phyloP scores from a whole-genome alignment of 306 rosid species.

The Fragaria iinumae region DNA sequence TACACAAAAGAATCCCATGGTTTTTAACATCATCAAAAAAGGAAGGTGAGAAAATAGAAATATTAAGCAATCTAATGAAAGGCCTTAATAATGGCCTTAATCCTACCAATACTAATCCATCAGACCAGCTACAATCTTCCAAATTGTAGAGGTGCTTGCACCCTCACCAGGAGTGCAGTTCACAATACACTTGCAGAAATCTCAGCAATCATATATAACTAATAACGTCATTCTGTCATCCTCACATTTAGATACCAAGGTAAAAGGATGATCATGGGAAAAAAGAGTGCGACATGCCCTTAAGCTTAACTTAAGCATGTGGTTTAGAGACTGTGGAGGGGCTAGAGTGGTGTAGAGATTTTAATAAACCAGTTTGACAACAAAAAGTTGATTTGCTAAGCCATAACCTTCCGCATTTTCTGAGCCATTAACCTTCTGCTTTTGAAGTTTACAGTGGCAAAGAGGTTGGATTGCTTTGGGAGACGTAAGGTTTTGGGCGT shows the following conservation, averaged over 20 bases:
- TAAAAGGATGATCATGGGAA: neutral
- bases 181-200: neutral
- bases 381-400: neutral
- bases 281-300: neutral
- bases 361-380: neutral
- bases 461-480: neutral
- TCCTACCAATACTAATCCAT: neutral
- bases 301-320: neutral
- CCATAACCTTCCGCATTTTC: neutral
- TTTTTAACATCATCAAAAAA: neutral
- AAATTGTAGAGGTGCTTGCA: conserved; percentile 1
- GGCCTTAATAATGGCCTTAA: neutral
- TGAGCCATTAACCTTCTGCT: neutral
- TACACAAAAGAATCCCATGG: neutral
- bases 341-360: neutral
- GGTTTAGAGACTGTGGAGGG: neutral
- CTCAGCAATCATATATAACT: neutral
- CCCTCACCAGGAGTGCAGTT: neutral
- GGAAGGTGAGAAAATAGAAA: neutral
- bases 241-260: neutral
- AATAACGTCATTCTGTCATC: neutral
- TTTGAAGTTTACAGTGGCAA: neutral
- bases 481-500: neutral
- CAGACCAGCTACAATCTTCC: neutral
- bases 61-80: neutral